Evolutionary conservation across 192 early-diverging fungal species (phyloP).

Genomic region (Backusella circina): DNA sequence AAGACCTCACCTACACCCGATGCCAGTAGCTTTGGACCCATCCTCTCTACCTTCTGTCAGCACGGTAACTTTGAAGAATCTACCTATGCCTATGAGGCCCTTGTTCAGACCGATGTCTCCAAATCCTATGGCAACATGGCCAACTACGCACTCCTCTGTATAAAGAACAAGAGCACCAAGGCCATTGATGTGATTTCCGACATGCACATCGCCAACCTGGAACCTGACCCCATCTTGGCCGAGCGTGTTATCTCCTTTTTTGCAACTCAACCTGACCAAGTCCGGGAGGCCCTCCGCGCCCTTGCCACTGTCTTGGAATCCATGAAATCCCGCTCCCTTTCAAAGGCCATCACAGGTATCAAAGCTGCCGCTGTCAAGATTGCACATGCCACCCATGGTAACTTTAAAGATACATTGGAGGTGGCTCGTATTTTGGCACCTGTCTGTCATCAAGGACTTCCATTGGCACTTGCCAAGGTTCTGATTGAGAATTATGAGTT

Average conservation of each 20-base stretch:
- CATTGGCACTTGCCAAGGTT: not conserved
- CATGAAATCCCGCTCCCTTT: slow-evolving; percentile 6
- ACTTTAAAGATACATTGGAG: not conserved
- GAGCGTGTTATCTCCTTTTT: slow-evolving; percentile 13
- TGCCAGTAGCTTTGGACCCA: slow-evolving; percentile 36
- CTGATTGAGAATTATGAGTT: slow-evolving; percentile 9
- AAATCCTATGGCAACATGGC: slow-evolving; percentile 36
- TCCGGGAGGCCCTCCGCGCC: slow-evolving; percentile 10
- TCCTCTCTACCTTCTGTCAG: slow-evolving; percentile 23
- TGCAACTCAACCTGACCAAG: not conserved
- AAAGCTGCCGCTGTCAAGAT: slow-evolving; percentile 13
- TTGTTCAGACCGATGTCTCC: slow-evolving; percentile 26
- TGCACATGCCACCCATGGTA: not conserved
- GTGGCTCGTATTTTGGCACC: not conserved
- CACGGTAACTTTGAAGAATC: slow-evolving; percentile 9
- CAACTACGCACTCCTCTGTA: slow-evolving; percentile 26
- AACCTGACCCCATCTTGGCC: slow-evolving; percentile 24
- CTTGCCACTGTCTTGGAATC: not conserved
- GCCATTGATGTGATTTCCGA: slow-evolving; percentile 21
- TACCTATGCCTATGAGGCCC: slow-evolving; percentile 12
- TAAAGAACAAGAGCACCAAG: not conserved
- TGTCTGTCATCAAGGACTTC: not conserved
- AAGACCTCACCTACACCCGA: slow-evolving; percentile 22
- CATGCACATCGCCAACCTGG: slow-evolving; percentile 20
- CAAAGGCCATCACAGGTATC: slow-evolving; percentile 11